phyloP scores from a whole-genome alignment of 1,284 basidiomycete genomes.

The Violaceomyces palustris region DNA sequence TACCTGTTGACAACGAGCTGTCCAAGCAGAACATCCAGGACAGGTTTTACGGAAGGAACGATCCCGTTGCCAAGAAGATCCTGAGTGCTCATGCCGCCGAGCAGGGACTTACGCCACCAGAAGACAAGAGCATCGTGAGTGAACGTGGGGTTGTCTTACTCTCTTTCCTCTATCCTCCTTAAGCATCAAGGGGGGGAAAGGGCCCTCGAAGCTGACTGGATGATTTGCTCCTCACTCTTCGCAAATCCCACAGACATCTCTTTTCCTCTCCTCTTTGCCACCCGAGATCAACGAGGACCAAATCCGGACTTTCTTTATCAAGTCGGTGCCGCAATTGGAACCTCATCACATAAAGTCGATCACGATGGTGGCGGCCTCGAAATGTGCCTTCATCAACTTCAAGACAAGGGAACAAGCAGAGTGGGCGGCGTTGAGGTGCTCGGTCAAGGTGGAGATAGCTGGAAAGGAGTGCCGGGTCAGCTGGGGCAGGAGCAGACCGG shows the following conservation, averaged over 20 bases:
- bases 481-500: slow-evolving; percentile 63
- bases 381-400: slow-evolving; percentile 96
- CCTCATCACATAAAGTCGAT: slow-evolving; percentile 61
- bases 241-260: slow-evolving; percentile 67
- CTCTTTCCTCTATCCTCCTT: slow-evolving; percentile 8
- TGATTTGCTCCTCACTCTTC: too few relatives aligned
- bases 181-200: too few relatives aligned
- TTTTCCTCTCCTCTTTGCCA: slow-evolving; percentile 84
- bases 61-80: slow-evolving; percentile 86
- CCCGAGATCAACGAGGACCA: slow-evolving; percentile 67
- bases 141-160: neutral
- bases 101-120: slow-evolving; percentile 80
- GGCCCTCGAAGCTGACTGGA: neutral
- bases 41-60: slow-evolving; percentile 72
- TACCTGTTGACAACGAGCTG: slow-evolving; percentile 64
- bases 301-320: slow-evolving; percentile 69
- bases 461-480: slow-evolving; percentile 70
- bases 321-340: slow-evolving; percentile 48
- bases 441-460: slow-evolving; percentile 77
- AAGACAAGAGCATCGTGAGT: slow-evolving; percentile 77
- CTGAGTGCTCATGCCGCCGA: slow-evolving; percentile 67
- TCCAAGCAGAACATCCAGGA: slow-evolving; percentile 89
- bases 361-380: slow-evolving; percentile 20
- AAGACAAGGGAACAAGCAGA: slow-evolving; percentile 74
- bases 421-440: slow-evolving; percentile 75